Conservation (phyloP, 805 yeast species). For the Cyberlindnera galapagoensis region DNA sequence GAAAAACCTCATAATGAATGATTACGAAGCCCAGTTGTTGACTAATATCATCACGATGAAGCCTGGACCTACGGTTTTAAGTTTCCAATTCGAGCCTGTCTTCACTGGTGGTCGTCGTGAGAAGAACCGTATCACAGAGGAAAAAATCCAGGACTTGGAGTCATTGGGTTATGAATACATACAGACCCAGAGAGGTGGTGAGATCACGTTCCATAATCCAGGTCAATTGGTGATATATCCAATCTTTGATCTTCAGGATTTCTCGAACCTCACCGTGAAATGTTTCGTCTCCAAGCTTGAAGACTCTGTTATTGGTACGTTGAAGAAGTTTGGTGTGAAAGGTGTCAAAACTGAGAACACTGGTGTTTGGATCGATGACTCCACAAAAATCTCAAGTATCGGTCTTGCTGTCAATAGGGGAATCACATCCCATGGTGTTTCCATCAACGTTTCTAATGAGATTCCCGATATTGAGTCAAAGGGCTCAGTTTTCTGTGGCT, state of each 20-base stretch:
- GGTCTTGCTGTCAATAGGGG: conserved; percentile 84
- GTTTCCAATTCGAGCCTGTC: conserved; percentile 81
- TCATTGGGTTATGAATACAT: conserved; percentile 50
- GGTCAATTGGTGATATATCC: conserved; percentile 91
- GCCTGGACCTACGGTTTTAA: conserved; percentile 62
- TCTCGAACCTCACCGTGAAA: conserved; percentile 48
- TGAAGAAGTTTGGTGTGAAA: conserved; percentile 34
- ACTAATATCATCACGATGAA: conserved; percentile 38
- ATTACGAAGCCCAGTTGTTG: conserved; percentile 40
- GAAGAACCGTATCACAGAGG: conserved; percentile 38
- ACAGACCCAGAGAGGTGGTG: conserved; percentile 91
- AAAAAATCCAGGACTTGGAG: conserved; percentile 22
- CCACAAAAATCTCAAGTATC: conserved; percentile 73
- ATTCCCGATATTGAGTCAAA: conserved; percentile 53
- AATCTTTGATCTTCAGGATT: conserved; percentile 60
- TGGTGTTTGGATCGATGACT: conserved; percentile 74
- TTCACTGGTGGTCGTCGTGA: conserved; percentile 92
- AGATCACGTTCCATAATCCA: conserved; percentile 93
- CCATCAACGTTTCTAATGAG: conserved; percentile 73
- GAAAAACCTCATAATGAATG: conserved; percentile 36
- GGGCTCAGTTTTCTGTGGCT: conserved; percentile 78
- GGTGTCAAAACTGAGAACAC: conserved; percentile 58
- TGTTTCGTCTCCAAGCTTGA: conserved; percentile 66
- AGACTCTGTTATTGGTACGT: conserved; percentile 43
- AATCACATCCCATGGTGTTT: conserved; percentile 85